phyloP scores from a whole-genome alignment of 75 land plant genomes.

The Sequoiadendron giganteum region DNA sequence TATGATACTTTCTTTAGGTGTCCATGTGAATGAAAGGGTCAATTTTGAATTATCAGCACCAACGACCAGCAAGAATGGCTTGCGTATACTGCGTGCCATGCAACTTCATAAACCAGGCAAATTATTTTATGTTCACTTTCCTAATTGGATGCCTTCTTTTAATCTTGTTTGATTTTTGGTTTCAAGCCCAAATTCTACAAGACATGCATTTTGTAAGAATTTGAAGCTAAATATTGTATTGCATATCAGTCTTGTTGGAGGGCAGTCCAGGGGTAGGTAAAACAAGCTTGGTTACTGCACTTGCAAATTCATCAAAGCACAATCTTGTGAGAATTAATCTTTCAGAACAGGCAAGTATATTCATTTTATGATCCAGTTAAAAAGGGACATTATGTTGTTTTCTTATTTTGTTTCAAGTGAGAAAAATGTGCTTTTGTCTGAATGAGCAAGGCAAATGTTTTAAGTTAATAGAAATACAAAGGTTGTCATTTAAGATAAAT shows the following conservation, averaged over 20 bases:
- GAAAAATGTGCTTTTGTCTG: neutral
- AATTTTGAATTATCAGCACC: conserved; percentile 84
- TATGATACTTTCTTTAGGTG: conserved; percentile 29
- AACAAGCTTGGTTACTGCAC: conserved; percentile 88
- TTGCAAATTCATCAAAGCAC: conserved; percentile 82
- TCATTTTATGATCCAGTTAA: neutral
- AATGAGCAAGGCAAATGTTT: neutral
- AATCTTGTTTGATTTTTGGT: neutral
- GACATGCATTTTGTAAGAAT: neutral
- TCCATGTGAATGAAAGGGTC: conserved; percentile 16
- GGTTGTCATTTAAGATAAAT: neutral
- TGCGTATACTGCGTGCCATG: conserved; percentile 93
- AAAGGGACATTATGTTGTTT: neutral
- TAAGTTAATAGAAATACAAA: neutral
- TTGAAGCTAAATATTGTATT: conserved; percentile 9
- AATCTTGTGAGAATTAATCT: conserved; percentile 89
- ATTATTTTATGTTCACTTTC: neutral
- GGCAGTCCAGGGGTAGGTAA: conserved; percentile 99
- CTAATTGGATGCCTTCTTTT: neutral
- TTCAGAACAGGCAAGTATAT: conserved; percentile 79
- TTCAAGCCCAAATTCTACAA: neutral
- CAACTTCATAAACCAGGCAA: conserved; percentile 85
- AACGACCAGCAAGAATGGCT: conserved; percentile 79
- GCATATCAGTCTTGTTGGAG: conserved; percentile 72
- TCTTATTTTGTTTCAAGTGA: neutral